Evolutionary conservation across 1,139 yeast genomes (phyloP).

Genomic region (Geotrichum cucujoidarum): DNA sequence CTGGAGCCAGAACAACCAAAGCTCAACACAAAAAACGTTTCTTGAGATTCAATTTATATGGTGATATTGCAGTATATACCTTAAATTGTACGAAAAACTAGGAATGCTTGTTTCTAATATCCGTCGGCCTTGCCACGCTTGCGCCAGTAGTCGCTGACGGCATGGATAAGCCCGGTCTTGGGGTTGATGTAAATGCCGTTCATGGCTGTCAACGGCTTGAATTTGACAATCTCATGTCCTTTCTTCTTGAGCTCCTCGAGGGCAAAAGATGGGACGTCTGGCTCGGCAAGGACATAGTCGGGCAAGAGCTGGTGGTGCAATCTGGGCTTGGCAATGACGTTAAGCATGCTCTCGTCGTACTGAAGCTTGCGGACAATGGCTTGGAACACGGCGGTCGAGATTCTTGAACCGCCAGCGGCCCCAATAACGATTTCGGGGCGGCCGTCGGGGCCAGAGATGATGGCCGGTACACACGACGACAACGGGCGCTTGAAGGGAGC

Average conservation of each 20-base stretch:
- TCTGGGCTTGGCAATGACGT: constrained; percentile 72
- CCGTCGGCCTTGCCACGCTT: constrained; percentile 48
- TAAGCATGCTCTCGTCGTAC: constrained; percentile 54
- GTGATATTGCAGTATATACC: background rate
- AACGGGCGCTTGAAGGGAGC: constrained; percentile 76
- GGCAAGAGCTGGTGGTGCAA: constrained; percentile 89
- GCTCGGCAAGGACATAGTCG: constrained; percentile 58
- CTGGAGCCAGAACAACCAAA: background rate
- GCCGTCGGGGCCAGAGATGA: constrained; percentile 49
- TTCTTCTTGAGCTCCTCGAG: constrained; percentile 34
- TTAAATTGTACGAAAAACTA: background rate
- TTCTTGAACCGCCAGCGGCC: constrained; percentile 92
- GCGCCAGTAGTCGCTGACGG: constrained; percentile 56
- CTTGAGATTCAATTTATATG: background rate
- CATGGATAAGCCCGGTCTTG: constrained; percentile 42
- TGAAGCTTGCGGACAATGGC: constrained; percentile 65
- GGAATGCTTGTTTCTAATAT: constrained; percentile 24
- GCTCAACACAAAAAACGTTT: too few relatives aligned
- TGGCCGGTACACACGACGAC: constrained; percentile 76
- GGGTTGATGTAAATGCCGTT: constrained; percentile 43
- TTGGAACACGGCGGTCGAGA: constrained; percentile 78
- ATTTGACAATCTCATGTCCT: constrained; percentile 41
- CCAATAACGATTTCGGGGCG: constrained; percentile 68
- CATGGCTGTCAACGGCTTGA: constrained; percentile 45
- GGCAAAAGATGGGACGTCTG: constrained; percentile 39